A percentile compares a stretch with the other conserved stretches of the same genome.
These are phyloP conservation scores for Erysimum cheiranthoides DNA, from an alignment of 345 rosid genomes.

Conservation along the genomic window DNA sequence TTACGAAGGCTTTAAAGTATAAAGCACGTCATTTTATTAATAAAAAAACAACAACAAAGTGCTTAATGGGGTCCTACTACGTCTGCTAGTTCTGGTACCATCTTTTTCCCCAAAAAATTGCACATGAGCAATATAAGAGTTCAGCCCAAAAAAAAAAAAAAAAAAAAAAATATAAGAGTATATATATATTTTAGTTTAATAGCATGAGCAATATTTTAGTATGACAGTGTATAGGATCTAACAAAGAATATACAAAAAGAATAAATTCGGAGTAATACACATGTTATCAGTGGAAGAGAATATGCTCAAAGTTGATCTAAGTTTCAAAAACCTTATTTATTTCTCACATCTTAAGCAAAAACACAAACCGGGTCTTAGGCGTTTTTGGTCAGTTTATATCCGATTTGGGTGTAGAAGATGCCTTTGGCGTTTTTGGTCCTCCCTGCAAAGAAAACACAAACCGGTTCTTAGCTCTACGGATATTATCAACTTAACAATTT, in stretches of 20 bases:
- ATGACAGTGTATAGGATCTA: neutral
- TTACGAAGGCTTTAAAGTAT: neutral
- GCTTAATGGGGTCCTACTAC: neutral
- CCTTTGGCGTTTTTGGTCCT: slow-evolving; percentile 37
- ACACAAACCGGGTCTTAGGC: no score
- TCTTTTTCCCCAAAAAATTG: neutral
- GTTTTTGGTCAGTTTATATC: neutral
- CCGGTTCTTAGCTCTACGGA: neutral
- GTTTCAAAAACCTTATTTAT: slow-evolving; percentile 8
- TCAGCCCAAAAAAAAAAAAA: no score
- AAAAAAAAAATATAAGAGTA: no score
- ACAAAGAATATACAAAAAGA: slow-evolving; percentile 26
- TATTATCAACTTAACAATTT: neutral
- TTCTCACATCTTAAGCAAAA: slow-evolving; percentile 10
- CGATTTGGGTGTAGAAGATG: slow-evolving; percentile 20
- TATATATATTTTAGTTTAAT: neutral
- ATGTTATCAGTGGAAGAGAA: neutral
- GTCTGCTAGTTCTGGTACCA: neutral
- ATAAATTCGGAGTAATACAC: neutral
- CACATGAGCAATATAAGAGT: neutral
- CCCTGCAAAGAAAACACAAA: slow-evolving; percentile 31
- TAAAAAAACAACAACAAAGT: neutral
- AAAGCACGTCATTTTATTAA: neutral
- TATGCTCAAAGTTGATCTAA: neutral
- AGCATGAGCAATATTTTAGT: neutral